phyloP scores from a whole-genome alignment of 441 rosid genomes.

The Corymbia citriodora region DNA sequence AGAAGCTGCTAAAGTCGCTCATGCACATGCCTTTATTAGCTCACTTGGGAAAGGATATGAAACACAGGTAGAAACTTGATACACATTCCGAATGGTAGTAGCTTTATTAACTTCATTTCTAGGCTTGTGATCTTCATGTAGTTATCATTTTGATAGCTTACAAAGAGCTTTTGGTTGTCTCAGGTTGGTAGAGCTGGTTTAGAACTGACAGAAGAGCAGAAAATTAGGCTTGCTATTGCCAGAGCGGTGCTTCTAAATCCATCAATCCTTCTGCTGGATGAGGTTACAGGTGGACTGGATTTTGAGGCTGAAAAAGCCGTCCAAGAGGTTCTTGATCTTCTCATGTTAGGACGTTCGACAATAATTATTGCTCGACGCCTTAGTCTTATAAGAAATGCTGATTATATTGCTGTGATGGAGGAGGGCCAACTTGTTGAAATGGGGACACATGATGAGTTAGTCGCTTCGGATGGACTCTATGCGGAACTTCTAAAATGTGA shows the following conservation, averaged over 20 bases:
- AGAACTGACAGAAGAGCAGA: constrained; percentile 86
- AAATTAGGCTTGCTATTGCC: constrained; percentile 91
- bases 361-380: constrained; percentile 94
- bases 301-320: constrained; percentile 95
- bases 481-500: constrained; percentile 97
- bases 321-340: constrained; percentile 89
- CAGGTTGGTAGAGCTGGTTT: constrained; percentile 96
- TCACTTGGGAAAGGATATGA: constrained; percentile 93
- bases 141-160: not conserved
- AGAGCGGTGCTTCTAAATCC: constrained; percentile 97
- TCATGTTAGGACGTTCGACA: constrained; percentile 97
- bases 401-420: constrained; percentile 99
- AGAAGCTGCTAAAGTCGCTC: constrained; percentile 98
- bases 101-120: not conserved
- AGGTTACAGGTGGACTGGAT: constrained; percentile 97
- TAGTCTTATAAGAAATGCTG: constrained; percentile 93
- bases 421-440: constrained; percentile 99
- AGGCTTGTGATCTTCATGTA: not conserved
- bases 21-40: constrained; percentile 93
- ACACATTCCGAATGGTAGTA: not conserved
- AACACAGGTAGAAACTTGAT: constrained; percentile 63
- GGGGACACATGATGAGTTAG: constrained; percentile 96
- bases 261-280: constrained; percentile 90
- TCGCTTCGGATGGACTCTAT: constrained; percentile 74
- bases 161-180: constrained; percentile 4